Conservation (phyloP, 2,329 filamentous ascomycete genomes). For the Penicillium sp. region DNA sequence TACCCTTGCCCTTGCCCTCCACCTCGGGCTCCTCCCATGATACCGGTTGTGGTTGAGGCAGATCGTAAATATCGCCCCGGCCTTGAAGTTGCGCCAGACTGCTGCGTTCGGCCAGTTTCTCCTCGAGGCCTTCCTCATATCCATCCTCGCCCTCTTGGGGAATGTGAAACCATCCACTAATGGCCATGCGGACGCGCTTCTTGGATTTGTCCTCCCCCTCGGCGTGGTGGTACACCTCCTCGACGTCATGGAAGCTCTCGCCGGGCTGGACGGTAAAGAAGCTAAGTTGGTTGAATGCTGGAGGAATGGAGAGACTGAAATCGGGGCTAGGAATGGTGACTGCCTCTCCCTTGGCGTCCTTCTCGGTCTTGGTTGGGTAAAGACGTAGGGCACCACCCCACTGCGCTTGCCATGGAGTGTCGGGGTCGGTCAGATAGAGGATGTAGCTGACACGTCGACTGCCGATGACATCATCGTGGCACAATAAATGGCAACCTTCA, state of each 20-base stretch:
- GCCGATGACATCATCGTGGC: constrained; percentile 99
- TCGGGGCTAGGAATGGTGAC: constrained; percentile 81
- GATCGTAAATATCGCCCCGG: constrained; percentile 85
- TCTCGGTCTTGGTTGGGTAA: constrained; percentile 70
- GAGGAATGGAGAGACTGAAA: constrained; percentile 78
- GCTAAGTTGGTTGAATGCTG: constrained; percentile 94
- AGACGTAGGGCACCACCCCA: constrained; percentile 92
- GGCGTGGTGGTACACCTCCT: constrained; percentile 84
- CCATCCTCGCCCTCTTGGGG: constrained; percentile 93
- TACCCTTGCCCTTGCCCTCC: constrained; percentile 39
- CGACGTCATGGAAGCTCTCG: constrained; percentile 98
- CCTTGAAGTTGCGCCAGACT: constrained; percentile 91
- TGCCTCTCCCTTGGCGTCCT: constrained; percentile 68
- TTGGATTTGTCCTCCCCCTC: constrained; percentile 61
- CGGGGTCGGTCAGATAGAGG: constrained; percentile 90
- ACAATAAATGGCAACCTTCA: constrained; percentile 90
- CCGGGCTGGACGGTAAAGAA: constrained; percentile 98
- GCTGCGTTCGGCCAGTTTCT: constrained; percentile 84
- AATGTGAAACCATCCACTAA: constrained; percentile 99
- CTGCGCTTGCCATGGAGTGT: constrained; percentile 81
- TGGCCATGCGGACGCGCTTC: constrained; percentile 81
- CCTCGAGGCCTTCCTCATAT: constrained; percentile 83
- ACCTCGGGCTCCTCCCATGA: constrained; percentile 42
- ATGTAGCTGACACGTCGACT: constrained; percentile 95
- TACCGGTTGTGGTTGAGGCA: constrained; percentile 64